Evolutionary conservation across 768 basidiomycete genomes (phyloP).

Genomic region (Lactarius trivialis): DNA sequence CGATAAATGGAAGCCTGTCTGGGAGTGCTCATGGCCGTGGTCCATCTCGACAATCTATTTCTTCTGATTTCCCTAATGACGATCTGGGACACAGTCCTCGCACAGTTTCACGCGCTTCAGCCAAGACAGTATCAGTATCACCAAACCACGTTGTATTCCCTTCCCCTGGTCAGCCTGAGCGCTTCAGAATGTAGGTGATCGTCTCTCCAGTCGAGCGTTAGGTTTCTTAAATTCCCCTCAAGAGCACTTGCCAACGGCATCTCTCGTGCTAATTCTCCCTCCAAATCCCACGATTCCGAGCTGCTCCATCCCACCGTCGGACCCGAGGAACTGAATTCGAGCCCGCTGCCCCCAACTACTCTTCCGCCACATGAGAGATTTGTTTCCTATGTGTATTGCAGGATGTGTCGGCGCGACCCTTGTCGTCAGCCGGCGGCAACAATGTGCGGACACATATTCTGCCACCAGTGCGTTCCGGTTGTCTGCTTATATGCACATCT

Average conservation of each 20-base stretch:
- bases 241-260: neutral
- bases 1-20: neutral
- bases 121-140: conserved; percentile 9
- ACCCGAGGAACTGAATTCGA: neutral
- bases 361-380: conserved; percentile 5
- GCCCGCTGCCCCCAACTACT: neutral
- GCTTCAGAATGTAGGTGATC: conserved; percentile 12
- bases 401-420: conserved; percentile 42
- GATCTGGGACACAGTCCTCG: neutral
- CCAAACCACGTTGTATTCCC: neutral
- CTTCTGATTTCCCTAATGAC: neutral
- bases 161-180: neutral
- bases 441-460: conserved; percentile 60
- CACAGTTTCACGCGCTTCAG: conserved; percentile 2
- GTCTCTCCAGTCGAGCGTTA: neutral
- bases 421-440: conserved; percentile 51
- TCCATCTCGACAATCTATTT: conserved; percentile 2
- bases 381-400: conserved; percentile 34
- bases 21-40: neutral
- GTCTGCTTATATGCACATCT: neutral
- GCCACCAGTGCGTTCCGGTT: conserved; percentile 39
- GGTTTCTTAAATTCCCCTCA: neutral
- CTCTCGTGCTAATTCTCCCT: neutral
- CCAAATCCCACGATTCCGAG: conserved; percentile 8
- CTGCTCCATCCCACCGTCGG: neutral